Percentiles rank a stretch among this genome's conserved stretches.
Conservation (phyloP, 805 yeast species). For the Yamadazyma phyllophila region DNA sequence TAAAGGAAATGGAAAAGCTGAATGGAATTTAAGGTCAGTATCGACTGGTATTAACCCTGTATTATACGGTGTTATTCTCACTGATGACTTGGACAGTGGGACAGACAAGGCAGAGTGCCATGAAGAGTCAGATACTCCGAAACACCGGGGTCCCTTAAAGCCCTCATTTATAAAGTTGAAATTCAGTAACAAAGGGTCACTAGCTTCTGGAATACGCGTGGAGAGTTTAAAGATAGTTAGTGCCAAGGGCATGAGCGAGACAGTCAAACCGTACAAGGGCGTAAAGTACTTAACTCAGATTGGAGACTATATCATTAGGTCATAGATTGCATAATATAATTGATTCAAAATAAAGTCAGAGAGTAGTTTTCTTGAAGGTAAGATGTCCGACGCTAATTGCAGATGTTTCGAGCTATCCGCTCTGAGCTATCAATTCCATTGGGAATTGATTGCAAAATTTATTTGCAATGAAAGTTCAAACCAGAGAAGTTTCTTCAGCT, state of each 20-base stretch:
- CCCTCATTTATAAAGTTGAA: slow-evolving; percentile 46
- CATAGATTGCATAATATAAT: slow-evolving; percentile 4
- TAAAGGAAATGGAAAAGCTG: slow-evolving; percentile 50
- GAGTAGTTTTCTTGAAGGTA: no score
- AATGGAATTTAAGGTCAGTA: slow-evolving; percentile 62
- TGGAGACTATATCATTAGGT: slow-evolving; percentile 54
- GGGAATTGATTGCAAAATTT: no score
- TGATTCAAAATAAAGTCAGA: neutral
- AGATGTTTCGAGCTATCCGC: no score
- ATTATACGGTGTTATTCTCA: slow-evolving; percentile 55
- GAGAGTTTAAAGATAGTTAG: slow-evolving; percentile 58
- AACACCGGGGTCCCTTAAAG: slow-evolving; percentile 10
- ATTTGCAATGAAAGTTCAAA: no score
- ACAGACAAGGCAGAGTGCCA: slow-evolving; percentile 8
- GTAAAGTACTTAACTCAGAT: slow-evolving; percentile 75
- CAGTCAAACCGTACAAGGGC: slow-evolving; percentile 82
- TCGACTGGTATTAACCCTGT: slow-evolving; percentile 67
- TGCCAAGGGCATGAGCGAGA: slow-evolving; percentile 56
- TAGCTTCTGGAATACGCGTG: slow-evolving; percentile 75
- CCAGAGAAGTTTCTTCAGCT: no score
- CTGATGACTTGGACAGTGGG: slow-evolving; percentile 8
- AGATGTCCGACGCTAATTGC: no score
- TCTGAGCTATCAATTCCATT: no score
- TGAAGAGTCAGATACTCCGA: slow-evolving; percentile 6
- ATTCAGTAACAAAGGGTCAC: slow-evolving; percentile 62